Conservation (phyloP, 2,329 filamentous ascomycete genomes). For the Xylariaceae sp. region DNA sequence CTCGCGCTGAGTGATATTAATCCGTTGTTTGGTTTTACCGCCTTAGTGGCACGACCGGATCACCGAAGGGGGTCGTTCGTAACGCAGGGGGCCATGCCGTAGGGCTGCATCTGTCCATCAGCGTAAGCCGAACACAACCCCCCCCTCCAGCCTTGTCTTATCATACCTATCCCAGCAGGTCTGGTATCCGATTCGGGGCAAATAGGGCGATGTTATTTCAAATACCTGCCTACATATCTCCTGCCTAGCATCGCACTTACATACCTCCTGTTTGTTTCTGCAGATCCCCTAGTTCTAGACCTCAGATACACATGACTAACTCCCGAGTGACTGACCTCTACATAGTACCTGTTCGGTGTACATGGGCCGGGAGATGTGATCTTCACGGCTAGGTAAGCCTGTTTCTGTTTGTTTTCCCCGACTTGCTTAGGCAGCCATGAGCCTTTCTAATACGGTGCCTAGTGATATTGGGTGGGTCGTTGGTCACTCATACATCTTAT, state of each 20-base stretch:
- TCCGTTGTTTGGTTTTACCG: not conserved
- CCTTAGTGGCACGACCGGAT: conserved; percentile 62
- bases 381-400: conserved; percentile 39
- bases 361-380: conserved; percentile 74
- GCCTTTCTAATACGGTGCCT: conserved; percentile 12
- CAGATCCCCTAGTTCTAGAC: not conserved
- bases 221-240: not conserved
- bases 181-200: not conserved
- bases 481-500: conserved; percentile 81
- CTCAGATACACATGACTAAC: not conserved
- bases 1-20: not conserved
- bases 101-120: conserved; percentile 73
- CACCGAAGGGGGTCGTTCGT: conserved; percentile 66
- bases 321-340: not conserved
- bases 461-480: conserved; percentile 89
- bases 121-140: conserved; percentile 26
- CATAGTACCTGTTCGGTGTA: conserved; percentile 40
- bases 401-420: too few relatives aligned
- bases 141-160: conserved; percentile 46
- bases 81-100: conserved; percentile 85
- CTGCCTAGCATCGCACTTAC: not conserved
- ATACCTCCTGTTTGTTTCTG: not conserved
- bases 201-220: not conserved
- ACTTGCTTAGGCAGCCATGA: too few relatives aligned
- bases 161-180: not conserved